Evolutionary conservation across 305 asterid species (phyloP).

Genomic region (Fraxinus sp.): DNA sequence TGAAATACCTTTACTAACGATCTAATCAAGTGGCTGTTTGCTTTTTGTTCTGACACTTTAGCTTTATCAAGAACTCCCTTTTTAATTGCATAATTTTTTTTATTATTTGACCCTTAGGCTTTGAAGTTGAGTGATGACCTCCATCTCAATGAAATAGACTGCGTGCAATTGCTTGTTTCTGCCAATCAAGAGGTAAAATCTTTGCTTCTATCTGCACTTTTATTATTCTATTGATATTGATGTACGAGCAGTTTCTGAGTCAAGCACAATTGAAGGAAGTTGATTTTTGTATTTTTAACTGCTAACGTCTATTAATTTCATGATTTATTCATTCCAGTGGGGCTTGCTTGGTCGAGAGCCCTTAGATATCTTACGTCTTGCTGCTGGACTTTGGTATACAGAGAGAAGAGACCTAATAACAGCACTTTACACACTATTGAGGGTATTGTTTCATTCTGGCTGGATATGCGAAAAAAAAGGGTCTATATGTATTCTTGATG

Average conservation of each 20-base stretch:
- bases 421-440: conserved; percentile 64
- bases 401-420: conserved; percentile 89
- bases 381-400: conserved; percentile 93
- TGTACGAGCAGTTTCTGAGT: neutral
- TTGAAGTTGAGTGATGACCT: conserved; percentile 91
- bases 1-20: neutral
- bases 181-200: conserved; percentile 88
- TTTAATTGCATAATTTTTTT: neutral
- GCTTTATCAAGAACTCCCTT: conserved; percentile 7
- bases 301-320: neutral
- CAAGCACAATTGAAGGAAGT: neutral
- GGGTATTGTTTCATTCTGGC: conserved; percentile 55
- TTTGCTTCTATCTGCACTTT: neutral
- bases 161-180: conserved; percentile 74
- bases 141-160: conserved; percentile 90
- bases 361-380: conserved; percentile 77
- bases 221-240: conserved; percentile 17
- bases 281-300: neutral
- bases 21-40: conserved; percentile 3
- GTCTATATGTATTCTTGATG: neutral
- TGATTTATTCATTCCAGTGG: conserved; percentile 51
- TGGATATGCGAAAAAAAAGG: conserved; percentile 12
- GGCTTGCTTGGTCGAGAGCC: conserved; percentile 89
- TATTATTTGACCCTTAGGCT: conserved; percentile 47
- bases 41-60: conserved; percentile 12